These are phyloP conservation scores for Fusarium hostae DNA, from an alignment of 2,329 filamentous ascomycete species.

Conservation along the genomic window DNA sequence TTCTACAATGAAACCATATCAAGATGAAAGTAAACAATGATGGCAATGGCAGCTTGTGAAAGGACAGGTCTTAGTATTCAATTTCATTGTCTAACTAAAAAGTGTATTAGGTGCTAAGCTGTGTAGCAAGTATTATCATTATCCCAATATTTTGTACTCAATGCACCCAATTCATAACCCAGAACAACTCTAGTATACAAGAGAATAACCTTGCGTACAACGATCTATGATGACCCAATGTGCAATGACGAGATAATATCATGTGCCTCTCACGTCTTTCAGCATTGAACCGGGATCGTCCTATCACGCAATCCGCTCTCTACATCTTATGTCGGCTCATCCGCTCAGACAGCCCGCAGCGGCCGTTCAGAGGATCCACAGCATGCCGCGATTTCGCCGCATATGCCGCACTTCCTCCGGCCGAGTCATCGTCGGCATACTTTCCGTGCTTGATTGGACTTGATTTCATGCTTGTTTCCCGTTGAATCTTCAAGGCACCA, in stretches of 20 bases:
- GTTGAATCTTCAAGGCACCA: conserved; percentile 5
- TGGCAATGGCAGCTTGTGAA: not conserved
- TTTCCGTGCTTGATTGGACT: conserved; percentile 34
- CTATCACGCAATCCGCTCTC: conserved; percentile 43
- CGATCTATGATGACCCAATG: conserved; percentile 10
- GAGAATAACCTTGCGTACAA: conserved; percentile 5
- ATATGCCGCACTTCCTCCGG: conserved; percentile 40
- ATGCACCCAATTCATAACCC: conserved; percentile 22
- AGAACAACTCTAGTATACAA: conserved; percentile 19
- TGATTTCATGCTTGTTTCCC: conserved; percentile 20
- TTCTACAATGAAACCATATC: not conserved
- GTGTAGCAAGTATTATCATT: conserved; percentile 35
- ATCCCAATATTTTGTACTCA: conserved; percentile 13
- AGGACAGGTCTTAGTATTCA: not conserved
- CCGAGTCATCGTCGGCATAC: conserved; percentile 33
- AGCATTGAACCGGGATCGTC: conserved; percentile 28
- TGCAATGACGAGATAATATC: conserved; percentile 10
- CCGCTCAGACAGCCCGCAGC: conserved; percentile 28
- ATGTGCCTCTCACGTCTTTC: conserved; percentile 27
- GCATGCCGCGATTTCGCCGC: conserved; percentile 44
- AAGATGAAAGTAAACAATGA: not conserved
- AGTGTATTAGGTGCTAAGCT: conserved; percentile 14
- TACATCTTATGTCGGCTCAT: conserved; percentile 29
- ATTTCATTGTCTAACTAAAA: conserved; percentile 18
- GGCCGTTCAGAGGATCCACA: conserved; percentile 18